Base-by-base conservation (phyloP, 1,284 basidiomycete genomes). In the Flammula alnicola region DNA sequence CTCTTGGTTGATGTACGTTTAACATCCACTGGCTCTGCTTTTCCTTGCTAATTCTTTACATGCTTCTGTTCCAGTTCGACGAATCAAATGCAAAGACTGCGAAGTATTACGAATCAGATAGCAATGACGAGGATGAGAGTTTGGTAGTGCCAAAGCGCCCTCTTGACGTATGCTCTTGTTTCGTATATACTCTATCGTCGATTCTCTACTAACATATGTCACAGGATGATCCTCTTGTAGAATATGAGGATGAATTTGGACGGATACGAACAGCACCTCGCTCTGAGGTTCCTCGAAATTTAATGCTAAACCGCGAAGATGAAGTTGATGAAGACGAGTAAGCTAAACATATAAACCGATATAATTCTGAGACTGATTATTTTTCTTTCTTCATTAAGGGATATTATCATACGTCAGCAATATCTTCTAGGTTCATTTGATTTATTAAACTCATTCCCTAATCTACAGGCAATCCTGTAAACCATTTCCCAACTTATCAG, bases 241-340 rank as follows among this genome's bases (percentile, higher is more conserved):
- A 95, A 64, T 93, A 91, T 56, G 79, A 84, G 57, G 93, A 95
- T 59, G 93, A 95, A 61, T 91, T 92, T 62, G 93, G 93, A 14
- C 82, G 93, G 14, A 64, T 83, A 17, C 76, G 91, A 44, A 86
- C 77, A 2, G 80, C 79, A 12, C 79, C 74, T 35, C 75, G 79
- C 14, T 92, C 89, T 11, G 86, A 93, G 57, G 79, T 95, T 0
- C 93, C 93, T 22, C 77, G 88, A 31, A 70, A 88, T 41, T 68
- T 88, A 1, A 60, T 83, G 10, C 72, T 67, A 35, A 64, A 65
- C 37, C 54, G 60, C 25, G 65, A 70, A 33, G 69, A 75, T 25
- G 58, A 66, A 23, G 69, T 58, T n/a, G 77, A 79, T 23, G 75
- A 79, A 54, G 83, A 84, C 54, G 80, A 81, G 81, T 84, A 63